phyloP scores from a whole-genome alignment of 2,329 filamentous ascomycete species.

The Cladorrhinum sp. region DNA sequence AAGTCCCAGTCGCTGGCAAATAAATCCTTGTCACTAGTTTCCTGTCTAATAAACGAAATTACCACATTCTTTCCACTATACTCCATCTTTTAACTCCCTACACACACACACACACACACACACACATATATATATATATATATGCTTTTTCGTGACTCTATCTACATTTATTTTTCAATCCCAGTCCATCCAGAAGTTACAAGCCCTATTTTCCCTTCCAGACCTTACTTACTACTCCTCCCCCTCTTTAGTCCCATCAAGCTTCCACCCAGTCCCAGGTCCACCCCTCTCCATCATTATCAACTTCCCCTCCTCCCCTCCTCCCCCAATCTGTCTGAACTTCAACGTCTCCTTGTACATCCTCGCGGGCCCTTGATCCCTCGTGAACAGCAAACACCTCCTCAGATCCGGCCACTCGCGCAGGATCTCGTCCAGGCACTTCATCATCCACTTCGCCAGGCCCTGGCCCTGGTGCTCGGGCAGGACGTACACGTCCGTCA shows the following conservation, averaged over 20 bases:
- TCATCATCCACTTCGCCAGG: slow-evolving; percentile 63
- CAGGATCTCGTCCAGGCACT: slow-evolving; percentile 56
- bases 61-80: too few species aligned
- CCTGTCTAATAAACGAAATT: too few species aligned
- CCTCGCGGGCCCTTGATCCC: slow-evolving; percentile 31
- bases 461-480: slow-evolving; percentile 59
- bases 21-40: too few species aligned
- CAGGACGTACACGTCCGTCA: slow-evolving; percentile 67
- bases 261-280: slow-evolving; percentile 41
- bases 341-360: slow-evolving; percentile 50
- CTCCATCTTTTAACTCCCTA: too few species aligned
- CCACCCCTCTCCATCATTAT: slow-evolving; percentile 23
- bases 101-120: too few species aligned
- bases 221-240: slow-evolving; percentile 42
- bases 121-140: slow-evolving; percentile 1
- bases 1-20: slow-evolving; percentile 47
- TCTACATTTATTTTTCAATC: not conserved
- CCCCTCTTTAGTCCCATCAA: slow-evolving; percentile 31
- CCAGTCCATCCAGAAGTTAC: slow-evolving; percentile 23
- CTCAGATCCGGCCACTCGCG: slow-evolving; percentile 58
- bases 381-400: slow-evolving; percentile 54
- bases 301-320: slow-evolving; percentile 37
- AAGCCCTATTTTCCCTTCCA: slow-evolving; percentile 32
- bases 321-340: slow-evolving; percentile 40
- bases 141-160: not conserved